phyloP scores from a whole-genome alignment of 2,329 filamentous ascomycete species.

The Aphanocladium album region DNA sequence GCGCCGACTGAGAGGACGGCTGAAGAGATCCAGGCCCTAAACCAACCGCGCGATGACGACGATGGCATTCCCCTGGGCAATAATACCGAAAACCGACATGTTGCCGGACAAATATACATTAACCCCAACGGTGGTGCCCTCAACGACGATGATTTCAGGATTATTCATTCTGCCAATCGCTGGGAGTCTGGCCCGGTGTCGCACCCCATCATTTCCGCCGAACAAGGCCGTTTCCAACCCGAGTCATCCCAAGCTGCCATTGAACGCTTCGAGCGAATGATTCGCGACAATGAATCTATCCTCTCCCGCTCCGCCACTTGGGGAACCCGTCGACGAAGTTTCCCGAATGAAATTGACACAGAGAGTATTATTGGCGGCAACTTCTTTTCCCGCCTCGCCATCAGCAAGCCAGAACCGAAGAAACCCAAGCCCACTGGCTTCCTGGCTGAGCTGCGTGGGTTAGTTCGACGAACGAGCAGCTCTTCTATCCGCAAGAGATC shows the following conservation, averaged over 20 bases:
- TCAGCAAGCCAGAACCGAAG: slow-evolving; percentile 41
- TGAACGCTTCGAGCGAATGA: slow-evolving; percentile 45
- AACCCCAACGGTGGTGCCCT: slow-evolving; percentile 36
- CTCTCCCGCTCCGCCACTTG: slow-evolving; percentile 62
- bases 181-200: slow-evolving; percentile 47
- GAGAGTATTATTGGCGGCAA: slow-evolving; percentile 56
- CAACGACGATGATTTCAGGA: slow-evolving; percentile 42
- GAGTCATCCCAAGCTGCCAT: slow-evolving; percentile 51
- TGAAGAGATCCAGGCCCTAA: slow-evolving; percentile 21
- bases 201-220: slow-evolving; percentile 36
- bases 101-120: slow-evolving; percentile 48
- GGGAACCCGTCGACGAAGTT: slow-evolving; percentile 62
- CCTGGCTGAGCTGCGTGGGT: slow-evolving; percentile 45
- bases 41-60: slow-evolving; percentile 28
- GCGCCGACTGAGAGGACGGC: slow-evolving; percentile 22
- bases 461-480: slow-evolving; percentile 47
- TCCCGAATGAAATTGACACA: slow-evolving; percentile 54
- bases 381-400: slow-evolving; percentile 57
- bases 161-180: slow-evolving; percentile 43
- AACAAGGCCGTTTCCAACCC: slow-evolving; percentile 37
- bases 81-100: slow-evolving; percentile 45
- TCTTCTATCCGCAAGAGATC: slow-evolving; percentile 42
- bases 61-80: slow-evolving; percentile 41
- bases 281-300: slow-evolving; percentile 52
- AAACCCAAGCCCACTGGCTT: slow-evolving; percentile 42